Conservation (phyloP, 352 stramenopile species). For the Globisporangium emineosum region DNA sequence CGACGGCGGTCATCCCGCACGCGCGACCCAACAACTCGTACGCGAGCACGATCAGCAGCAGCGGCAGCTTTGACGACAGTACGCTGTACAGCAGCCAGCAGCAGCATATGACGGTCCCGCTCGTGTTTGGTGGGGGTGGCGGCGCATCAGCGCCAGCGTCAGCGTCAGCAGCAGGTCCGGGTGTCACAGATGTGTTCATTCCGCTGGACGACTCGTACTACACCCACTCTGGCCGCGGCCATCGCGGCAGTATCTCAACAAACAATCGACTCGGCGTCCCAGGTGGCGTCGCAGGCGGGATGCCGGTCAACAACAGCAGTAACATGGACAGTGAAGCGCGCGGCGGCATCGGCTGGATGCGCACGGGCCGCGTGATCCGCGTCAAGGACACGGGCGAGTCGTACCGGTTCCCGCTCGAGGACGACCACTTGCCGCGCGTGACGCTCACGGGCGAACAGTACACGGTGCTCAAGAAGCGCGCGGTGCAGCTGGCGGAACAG, state of each 20-base stretch:
- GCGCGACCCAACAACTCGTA: neutral
- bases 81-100: neutral
- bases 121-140: conserved; percentile 1
- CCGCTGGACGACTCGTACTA: conserved; percentile 18
- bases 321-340: conserved; percentile 20
- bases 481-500: conserved; percentile 33
- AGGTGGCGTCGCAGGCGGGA: neutral
- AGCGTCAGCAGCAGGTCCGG: neutral
- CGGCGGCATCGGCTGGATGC: conserved; percentile 59
- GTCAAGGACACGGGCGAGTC: conserved; percentile 70
- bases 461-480: conserved; percentile 27
- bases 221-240: conserved; percentile 18
- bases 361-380: conserved; percentile 63
- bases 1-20: conserved; percentile 14
- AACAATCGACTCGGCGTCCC: neutral
- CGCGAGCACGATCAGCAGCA: conserved; percentile 17
- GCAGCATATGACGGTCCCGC: conserved; percentile 1
- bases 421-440: conserved; percentile 48
- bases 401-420: conserved; percentile 70
- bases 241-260: conserved; percentile 27
- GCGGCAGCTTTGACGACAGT: conserved; percentile 12
- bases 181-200: neutral
- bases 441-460: conserved; percentile 32
- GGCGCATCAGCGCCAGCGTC: neutral
- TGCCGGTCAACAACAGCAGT: neutral